Evolutionary conservation across 2,329 filamentous ascomycete genomes (phyloP).

Genomic region (Furcasterigmium sp.): DNA sequence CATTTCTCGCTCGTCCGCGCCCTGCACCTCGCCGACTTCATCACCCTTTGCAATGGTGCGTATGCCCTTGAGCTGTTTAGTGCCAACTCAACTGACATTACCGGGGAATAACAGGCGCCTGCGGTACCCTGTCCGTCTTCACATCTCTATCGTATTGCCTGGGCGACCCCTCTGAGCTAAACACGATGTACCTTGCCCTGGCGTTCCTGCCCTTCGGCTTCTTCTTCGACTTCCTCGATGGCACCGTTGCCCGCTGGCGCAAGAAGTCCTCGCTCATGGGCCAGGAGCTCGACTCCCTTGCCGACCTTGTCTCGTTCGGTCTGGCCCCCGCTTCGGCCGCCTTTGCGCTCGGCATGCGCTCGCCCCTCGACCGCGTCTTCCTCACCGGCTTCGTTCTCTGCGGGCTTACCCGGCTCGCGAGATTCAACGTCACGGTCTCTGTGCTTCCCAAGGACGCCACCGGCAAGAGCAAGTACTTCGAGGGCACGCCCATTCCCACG

Average conservation of each 20-base stretch:
- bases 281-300: conserved; percentile 92
- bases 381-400: conserved; percentile 90
- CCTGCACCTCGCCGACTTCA: conserved; percentile 76
- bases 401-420: conserved; percentile 85
- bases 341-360: conserved; percentile 85
- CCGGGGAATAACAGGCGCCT: conserved; percentile 27
- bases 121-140: conserved; percentile 92
- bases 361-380: conserved; percentile 71
- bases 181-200: conserved; percentile 76
- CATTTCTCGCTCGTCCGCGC: conserved; percentile 67
- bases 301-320: conserved; percentile 94
- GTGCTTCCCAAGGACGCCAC: conserved; percentile 85
- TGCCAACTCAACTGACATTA: conserved; percentile 3
- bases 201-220: conserved; percentile 85
- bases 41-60: conserved; percentile 75
- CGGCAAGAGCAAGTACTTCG: conserved; percentile 93
- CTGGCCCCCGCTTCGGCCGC: conserved; percentile 82
- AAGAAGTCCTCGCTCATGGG: conserved; percentile 98
- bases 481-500: conserved; percentile 94
- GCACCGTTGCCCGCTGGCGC: conserved; percentile 92
- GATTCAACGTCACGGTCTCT: conserved; percentile 94
- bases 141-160: conserved; percentile 92
- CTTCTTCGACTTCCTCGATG: conserved; percentile 98
- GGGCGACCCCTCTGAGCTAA: conserved; percentile 58
- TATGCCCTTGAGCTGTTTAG: neutral